Evolutionary conservation across 2,329 filamentous ascomycete genomes (phyloP).

Genomic region (Botrytis galanthina): DNA sequence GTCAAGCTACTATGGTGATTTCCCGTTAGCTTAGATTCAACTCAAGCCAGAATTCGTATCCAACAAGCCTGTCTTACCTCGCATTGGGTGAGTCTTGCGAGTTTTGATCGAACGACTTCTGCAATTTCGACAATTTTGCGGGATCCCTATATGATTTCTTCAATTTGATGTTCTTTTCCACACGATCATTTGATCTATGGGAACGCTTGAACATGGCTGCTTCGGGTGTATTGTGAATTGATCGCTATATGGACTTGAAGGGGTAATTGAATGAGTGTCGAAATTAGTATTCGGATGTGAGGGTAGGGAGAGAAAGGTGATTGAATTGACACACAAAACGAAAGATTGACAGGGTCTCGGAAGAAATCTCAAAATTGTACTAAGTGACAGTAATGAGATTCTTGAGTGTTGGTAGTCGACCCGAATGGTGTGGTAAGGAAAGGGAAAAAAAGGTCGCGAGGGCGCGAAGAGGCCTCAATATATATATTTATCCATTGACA

Average conservation of each 20-base stretch:
- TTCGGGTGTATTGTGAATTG: constrained; percentile 29
- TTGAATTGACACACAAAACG: constrained; percentile 38
- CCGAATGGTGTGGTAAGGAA: constrained; percentile 40
- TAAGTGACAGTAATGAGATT: constrained; percentile 40
- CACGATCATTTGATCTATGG: constrained; percentile 78
- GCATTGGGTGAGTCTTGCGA: constrained; percentile 50
- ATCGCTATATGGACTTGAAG: constrained; percentile 28
- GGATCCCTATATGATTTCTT: constrained; percentile 77
- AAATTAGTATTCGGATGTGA: constrained; percentile 37
- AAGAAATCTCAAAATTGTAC: constrained; percentile 39
- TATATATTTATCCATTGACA: neutral
- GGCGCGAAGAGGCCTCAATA: constrained; percentile 17
- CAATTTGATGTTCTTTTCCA: constrained; percentile 83
- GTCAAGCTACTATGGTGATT: constrained; percentile 38
- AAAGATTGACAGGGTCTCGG: constrained; percentile 41
- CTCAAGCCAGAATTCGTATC: neutral
- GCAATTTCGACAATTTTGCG: constrained; percentile 79
- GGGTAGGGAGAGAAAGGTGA: neutral
- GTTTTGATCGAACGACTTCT: constrained; percentile 70
- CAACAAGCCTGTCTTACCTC: constrained; percentile 41
- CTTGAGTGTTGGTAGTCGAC: constrained; percentile 37
- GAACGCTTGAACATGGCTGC: constrained; percentile 87
- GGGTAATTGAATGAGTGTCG: constrained; percentile 37
- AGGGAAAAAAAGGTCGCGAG: constrained; percentile 26
- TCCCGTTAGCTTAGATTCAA: constrained; percentile 19